Conservation (phyloP, 1,284 basidiomycete species). For the Cryptococcus hybrid region DNA sequence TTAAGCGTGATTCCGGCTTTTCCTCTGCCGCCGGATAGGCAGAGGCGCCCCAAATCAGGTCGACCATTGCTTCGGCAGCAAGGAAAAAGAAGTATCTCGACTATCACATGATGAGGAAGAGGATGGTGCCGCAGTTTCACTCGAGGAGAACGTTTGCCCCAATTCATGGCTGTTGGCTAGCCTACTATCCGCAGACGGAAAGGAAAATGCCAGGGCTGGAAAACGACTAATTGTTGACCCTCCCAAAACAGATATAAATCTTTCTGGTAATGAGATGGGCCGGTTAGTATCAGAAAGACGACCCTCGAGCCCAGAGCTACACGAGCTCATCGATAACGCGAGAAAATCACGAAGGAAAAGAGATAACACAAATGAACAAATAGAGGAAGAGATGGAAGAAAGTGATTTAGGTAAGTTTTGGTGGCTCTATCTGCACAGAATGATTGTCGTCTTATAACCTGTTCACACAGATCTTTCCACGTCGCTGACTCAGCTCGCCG, state of each 20-base stretch:
- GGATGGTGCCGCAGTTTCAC: neutral
- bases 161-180: no score
- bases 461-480: conserved; percentile 21
- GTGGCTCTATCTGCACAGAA: no score
- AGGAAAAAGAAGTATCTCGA: neutral
- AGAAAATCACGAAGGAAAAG: neutral
- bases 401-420: conserved; percentile 36
- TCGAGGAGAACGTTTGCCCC: neutral
- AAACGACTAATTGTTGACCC: no score
- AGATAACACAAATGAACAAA: neutral
- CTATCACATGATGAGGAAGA: neutral
- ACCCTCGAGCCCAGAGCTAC: conserved; percentile 11
- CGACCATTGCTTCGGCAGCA: neutral
- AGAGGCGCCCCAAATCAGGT: neutral
- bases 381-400: conserved; percentile 17
- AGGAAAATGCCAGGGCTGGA: no score
- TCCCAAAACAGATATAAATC: no score
- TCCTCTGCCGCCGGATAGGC: conserved; percentile 16
- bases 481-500: conserved; percentile 26
- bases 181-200: no score
- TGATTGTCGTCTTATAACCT: neutral
- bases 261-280: no score
- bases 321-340: conserved; percentile 2
- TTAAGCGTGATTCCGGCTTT: conserved; percentile 12
- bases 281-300: neutral